Base-by-base conservation (phyloP, 1,284 basidiomycete species). In the Marasmius oreades region DNA sequence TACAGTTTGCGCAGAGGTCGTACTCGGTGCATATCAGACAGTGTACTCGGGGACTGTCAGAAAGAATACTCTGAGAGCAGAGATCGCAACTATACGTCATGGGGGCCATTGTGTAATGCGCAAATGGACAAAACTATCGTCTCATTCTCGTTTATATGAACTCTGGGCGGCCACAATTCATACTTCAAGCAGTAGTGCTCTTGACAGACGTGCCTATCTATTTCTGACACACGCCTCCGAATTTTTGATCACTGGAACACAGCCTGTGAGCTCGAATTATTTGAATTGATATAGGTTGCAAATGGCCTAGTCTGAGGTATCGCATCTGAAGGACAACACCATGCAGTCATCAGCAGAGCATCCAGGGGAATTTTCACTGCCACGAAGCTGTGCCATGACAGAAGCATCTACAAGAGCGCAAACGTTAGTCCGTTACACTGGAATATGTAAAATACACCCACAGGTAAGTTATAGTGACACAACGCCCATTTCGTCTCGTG, bases 11-110 rank as follows among this genome's bases (percentile, higher is more conserved):
- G 28, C 28, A 60, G 26, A 58, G 51, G 28, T 60, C 59, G 44
- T 58, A 46, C 42, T 57, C 53, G 18, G 43, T 18, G 46, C 59
- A 60, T n/a, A 28, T 26, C 4, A 55, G 53, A 44, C 59, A 60
- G 52, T 58, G 56, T 1, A 56, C 45, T 14, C 59, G 53, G 2
- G 59, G 51, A 26, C 31, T 36, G 14, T 43, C 6, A 5, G n/a
- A 1, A 12, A 31, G 37, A 39, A 60, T 60, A 1, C 37, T 11
- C 16, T 43, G n/a, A 22, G 24, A 5, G 36, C 59, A 60, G n/a
- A 18, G 37, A 22, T 59, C 58, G 43, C 58, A 59, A 18, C 28
- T 31, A 7, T 31, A 50, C n/a, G 47, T 50, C 26, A 31, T 31
- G 47, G 47, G 47, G 14, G 26, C 26, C 47, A 50, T 50, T 5